A percentile compares a stretch with the other conserved stretches of the same genome.
phyloP scores from a whole-genome alignment of 441 rosid species.

The Populus hybrid region DNA sequence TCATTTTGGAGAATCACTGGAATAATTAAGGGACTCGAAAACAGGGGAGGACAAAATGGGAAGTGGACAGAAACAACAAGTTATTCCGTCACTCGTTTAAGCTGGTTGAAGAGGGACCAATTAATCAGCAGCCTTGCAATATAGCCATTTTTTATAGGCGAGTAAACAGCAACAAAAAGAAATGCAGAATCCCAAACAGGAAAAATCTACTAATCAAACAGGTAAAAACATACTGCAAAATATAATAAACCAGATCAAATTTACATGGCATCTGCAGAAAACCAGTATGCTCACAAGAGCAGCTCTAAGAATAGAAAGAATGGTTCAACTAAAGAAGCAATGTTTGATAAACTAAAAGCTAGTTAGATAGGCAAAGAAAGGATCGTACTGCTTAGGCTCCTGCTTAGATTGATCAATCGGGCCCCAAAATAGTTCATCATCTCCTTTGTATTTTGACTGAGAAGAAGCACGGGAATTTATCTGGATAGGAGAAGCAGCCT shows the following conservation, averaged over 20 bases:
- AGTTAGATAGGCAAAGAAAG: conserved; percentile 10
- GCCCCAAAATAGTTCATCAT: conserved; percentile 97
- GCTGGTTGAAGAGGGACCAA: neutral
- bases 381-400: conserved; percentile 47
- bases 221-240: neutral
- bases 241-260: neutral
- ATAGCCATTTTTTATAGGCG: neutral
- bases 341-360: neutral
- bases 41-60: too few species aligned
- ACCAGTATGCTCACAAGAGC: neutral
- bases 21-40: too few species aligned
- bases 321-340: neutral
- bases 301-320: neutral
- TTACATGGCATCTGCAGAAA: neutral
- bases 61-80: too few species aligned
- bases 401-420: conserved; percentile 71
- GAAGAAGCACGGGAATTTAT: conserved; percentile 50
- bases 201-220: neutral
- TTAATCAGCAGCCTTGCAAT: neutral
- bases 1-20: too few species aligned
- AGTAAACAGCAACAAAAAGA: neutral
- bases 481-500: conserved; percentile 59
- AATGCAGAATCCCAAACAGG: neutral
- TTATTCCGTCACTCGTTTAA: too few species aligned
- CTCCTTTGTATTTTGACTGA: conserved; percentile 65